phyloP scores from a whole-genome alignment of 441 rosid genomes.

The Biscutella auriculata region DNA sequence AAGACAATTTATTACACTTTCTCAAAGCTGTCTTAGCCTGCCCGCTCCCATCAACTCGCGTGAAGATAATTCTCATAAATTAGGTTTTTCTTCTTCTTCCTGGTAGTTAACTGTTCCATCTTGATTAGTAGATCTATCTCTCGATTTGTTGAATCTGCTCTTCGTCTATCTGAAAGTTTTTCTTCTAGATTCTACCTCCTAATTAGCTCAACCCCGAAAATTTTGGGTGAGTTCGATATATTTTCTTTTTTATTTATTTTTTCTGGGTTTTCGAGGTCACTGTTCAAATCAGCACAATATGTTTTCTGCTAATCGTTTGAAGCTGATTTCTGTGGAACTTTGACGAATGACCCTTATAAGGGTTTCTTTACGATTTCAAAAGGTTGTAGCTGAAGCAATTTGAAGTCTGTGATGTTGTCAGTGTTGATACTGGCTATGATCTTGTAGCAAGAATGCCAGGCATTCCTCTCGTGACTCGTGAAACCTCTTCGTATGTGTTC shows the following conservation, averaged over 20 bases:
- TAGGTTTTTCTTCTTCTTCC: neutral
- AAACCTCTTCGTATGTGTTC: conserved; percentile 58
- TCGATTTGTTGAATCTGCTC: neutral
- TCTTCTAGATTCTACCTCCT: neutral
- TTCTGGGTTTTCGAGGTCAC: neutral
- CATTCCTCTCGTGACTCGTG: conserved; percentile 73
- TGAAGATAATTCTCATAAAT: conserved; percentile 9
- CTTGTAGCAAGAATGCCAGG: conserved; percentile 72
- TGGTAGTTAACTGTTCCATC: conserved; percentile 7
- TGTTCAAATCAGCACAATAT: neutral
- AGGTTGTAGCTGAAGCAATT: conserved; percentile 5
- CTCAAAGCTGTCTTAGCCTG: neutral
- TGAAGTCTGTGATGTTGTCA: neutral
- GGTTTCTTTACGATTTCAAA: neutral
- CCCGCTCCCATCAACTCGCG: neutral
- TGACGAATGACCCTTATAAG: neutral
- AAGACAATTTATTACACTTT: no score
- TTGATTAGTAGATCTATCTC: neutral
- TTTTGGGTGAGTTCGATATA: neutral
- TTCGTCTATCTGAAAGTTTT: neutral
- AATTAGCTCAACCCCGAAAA: neutral
- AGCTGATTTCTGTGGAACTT: neutral
- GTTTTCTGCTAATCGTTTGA: neutral
- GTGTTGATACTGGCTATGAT: conserved; percentile 20
- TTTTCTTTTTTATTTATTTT: no score